Evolutionary conservation across 345 rosid genomes (phyloP), one percentile per base, ranked within the genome.

Genomic region (Cochlearia excelsa): DNA sequence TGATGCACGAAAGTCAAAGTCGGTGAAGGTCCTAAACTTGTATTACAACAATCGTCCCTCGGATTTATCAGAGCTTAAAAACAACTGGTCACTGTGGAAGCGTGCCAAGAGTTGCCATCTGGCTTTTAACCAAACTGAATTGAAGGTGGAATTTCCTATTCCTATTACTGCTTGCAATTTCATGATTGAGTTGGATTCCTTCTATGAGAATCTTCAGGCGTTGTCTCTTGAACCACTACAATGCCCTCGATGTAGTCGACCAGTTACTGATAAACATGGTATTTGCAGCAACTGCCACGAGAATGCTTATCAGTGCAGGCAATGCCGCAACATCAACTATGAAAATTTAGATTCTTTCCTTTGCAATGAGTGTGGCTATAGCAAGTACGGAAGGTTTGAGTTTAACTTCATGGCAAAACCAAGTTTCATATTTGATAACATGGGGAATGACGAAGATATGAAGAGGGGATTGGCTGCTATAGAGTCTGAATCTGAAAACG

Each of bases 371-470:
- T 93, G 99, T 70, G 99, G 99, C 35, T 93, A 81, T 53, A 89
- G 99, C 88, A 93, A 93, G 74, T 89, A 89, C 69, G 99, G 99
- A 53, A 94, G 97, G 55, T 93, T 89, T 77, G 99, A 93, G 76
- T 93, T 93, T 72, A 89, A 93, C 75, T 93, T 93, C 78, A 84
- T 89, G 95, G 99, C 99, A 30, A 93, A 87, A 73, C 99, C 96
- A 44, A 93, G 99, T 75, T 93, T 85, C 79, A 79, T 85, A 47
- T 93, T 93, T 81, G 99, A 93, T 78, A 79, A 81, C 74, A 87
- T 93, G 97, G 97, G 87, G 81, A 93, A 89, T 78, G 99, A 89
- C 63, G 99, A 93, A 53, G 99, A 89, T 75, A 93, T 93, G 99
- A 93, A 87, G 86, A 81, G 80, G 79, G 97, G 99, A 56, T 76